These are phyloP conservation scores for Closterium sp. DNA, from an alignment of 139 green algal species.

Conservation along the genomic window DNA sequence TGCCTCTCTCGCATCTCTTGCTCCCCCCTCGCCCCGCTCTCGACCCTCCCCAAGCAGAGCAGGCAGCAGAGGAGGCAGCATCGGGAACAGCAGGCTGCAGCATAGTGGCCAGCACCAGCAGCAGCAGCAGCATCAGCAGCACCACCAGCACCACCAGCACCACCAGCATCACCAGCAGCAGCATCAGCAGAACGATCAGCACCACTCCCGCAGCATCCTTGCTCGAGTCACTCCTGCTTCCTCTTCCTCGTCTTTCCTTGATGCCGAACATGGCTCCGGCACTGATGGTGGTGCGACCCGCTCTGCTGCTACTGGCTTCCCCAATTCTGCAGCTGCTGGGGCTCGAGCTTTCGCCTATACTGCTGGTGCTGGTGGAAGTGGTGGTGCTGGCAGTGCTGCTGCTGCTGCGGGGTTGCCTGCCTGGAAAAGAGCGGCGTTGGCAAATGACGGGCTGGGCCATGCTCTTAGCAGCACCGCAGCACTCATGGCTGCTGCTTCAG, in stretches of 20 bases:
- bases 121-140: no score
- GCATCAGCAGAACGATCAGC: neutral
- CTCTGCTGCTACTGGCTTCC: neutral
- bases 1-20: neutral
- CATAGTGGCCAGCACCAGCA: neutral
- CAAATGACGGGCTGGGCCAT: neutral
- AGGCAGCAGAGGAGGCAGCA: neutral
- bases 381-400: neutral
- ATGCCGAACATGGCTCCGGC: no score
- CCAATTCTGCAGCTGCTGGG: neutral
- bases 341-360: neutral
- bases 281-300: no score
- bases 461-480: neutral
- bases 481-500: neutral
- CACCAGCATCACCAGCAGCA: neutral
- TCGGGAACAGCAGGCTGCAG: neutral
- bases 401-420: neutral
- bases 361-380: neutral
- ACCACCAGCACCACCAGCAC: neutral
- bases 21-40: neutral
- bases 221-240: neutral
- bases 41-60: neutral
- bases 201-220: neutral
- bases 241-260: neutral
- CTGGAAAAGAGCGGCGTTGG: neutral